These are phyloP conservation scores for Neurospora sp. DNA, from an alignment of 495 filamentous ascomycete species.

Conservation along the genomic window DNA sequence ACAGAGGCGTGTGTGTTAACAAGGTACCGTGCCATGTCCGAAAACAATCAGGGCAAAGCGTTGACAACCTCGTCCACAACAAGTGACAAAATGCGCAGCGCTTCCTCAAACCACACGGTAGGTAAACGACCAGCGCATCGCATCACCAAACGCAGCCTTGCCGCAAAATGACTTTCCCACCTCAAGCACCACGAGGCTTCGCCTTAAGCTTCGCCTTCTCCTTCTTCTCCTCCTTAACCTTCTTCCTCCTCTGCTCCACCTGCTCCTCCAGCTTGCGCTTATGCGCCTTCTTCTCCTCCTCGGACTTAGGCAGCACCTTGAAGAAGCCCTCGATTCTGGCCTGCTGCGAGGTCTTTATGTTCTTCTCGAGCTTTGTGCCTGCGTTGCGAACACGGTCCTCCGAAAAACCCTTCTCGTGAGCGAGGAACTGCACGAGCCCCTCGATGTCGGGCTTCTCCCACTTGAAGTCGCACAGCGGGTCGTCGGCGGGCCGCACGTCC, in stretches of 20 bases:
- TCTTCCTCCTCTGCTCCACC: constrained; percentile 82
- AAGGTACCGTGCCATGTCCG: no score
- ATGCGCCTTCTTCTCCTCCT: constrained; percentile 65
- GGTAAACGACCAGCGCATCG: neutral
- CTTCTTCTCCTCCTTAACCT: constrained; percentile 84
- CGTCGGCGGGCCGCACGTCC: constrained; percentile 74
- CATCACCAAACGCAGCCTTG: neutral
- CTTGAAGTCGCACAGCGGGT: constrained; percentile 89
- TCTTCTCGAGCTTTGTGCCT: constrained; percentile 70
- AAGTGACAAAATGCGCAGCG: neutral
- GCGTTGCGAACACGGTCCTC: constrained; percentile 81
- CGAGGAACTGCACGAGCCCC: constrained; percentile 77
- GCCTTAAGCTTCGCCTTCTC: constrained; percentile 84
- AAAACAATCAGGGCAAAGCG: neutral
- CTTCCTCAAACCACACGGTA: neutral
- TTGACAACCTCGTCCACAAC: no score
- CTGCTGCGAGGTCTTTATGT: constrained; percentile 80
- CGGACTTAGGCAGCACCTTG: constrained; percentile 82
- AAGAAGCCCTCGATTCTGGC: constrained; percentile 95
- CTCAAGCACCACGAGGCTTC: constrained; percentile 48
- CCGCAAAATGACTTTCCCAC: constrained; percentile 4
- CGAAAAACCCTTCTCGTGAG: constrained; percentile 89
- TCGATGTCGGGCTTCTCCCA: constrained; percentile 92
- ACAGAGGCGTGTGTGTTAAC: no score
- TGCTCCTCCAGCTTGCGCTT: constrained; percentile 94